phyloP scores from a whole-genome alignment of 768 basidiomycete species.

The Chalciporus chontae region DNA sequence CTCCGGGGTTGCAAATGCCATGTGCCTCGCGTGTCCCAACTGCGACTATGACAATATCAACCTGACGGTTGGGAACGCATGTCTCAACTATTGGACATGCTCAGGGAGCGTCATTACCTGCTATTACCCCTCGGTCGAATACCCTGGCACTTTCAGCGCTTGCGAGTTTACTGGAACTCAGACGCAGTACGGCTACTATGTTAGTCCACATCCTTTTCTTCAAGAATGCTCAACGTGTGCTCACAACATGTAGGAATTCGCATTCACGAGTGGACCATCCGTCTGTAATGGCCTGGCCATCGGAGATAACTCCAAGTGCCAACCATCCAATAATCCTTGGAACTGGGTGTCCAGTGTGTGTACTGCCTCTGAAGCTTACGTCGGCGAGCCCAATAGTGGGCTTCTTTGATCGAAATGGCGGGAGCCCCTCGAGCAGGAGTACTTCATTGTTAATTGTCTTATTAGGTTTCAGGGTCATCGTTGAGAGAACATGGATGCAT shows the following conservation, averaged over 20 bases:
- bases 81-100: slow-evolving; percentile 10
- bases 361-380: too few relatives aligned
- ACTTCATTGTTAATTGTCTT: too few relatives aligned
- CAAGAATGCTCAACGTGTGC: not conserved
- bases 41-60: slow-evolving; percentile 1
- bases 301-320: not conserved
- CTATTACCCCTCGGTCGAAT: slow-evolving; percentile 10
- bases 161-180: not conserved
- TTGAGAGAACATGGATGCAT: too few relatives aligned
- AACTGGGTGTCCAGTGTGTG: too few relatives aligned
- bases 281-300: not conserved
- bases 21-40: slow-evolving; percentile 3
- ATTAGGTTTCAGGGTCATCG: too few relatives aligned
- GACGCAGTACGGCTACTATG: not conserved
- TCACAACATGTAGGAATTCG: not conserved
- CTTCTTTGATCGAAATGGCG: too few relatives aligned
- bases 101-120: slow-evolving; percentile 5
- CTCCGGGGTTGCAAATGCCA: not conserved
- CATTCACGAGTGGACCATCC: not conserved
- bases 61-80: not conserved
- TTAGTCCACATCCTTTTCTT: not conserved
- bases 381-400: too few relatives aligned
- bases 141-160: slow-evolving; percentile 9
- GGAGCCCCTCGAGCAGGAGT: too few relatives aligned
- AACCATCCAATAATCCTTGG: too few relatives aligned